A percentile compares a stretch with the other conserved stretches of the same genome.
Conservation (phyloP, 495 filamentous ascomycete species). For the Penicillium flavigenum region DNA sequence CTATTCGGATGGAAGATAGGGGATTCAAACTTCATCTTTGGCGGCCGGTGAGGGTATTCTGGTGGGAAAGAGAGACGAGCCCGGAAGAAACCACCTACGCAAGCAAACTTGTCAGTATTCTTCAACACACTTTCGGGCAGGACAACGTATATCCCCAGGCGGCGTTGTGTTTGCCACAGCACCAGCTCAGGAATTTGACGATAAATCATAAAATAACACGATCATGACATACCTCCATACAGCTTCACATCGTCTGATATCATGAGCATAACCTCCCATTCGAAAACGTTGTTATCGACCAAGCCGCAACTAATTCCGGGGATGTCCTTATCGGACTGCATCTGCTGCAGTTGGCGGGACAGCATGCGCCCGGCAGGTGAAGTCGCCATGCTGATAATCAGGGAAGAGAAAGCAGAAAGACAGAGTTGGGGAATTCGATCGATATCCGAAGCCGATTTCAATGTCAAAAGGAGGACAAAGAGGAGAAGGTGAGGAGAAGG, state of each 20-base stretch:
- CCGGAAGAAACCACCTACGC: conserved; percentile 81
- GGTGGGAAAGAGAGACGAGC: conserved; percentile 74
- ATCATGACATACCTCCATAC: conserved; percentile 70
- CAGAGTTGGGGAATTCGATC: background rate
- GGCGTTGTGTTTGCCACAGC: background rate
- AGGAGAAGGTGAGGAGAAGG: conserved; percentile 3
- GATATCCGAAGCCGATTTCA: background rate
- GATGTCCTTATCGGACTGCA: conserved; percentile 88
- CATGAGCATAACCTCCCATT: conserved; percentile 99
- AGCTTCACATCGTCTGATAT: conserved; percentile 94
- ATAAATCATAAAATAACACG: background rate
- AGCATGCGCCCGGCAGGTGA: conserved; percentile 72
- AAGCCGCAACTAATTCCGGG: conserved; percentile 92
- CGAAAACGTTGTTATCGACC: conserved; percentile 86
- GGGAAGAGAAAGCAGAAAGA: conserved; percentile 2
- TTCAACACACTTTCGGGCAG: background rate
- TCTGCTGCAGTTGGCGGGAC: conserved; percentile 82
- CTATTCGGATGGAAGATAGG: conserved; percentile 95
- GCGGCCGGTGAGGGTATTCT: conserved; percentile 86
- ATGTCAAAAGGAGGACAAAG: conserved; percentile 4
- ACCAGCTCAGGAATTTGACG: background rate
- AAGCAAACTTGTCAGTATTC: conserved; percentile 9
- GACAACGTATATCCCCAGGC: background rate
- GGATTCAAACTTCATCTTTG: conserved; percentile 84
- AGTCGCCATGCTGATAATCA: conserved; percentile 42